A percentile compares a stretch with the other conserved stretches of the same genome.
Evolutionary conservation across 495 filamentous ascomycete genomes (phyloP).

Genomic region (Chaetomium cochliodes): DNA sequence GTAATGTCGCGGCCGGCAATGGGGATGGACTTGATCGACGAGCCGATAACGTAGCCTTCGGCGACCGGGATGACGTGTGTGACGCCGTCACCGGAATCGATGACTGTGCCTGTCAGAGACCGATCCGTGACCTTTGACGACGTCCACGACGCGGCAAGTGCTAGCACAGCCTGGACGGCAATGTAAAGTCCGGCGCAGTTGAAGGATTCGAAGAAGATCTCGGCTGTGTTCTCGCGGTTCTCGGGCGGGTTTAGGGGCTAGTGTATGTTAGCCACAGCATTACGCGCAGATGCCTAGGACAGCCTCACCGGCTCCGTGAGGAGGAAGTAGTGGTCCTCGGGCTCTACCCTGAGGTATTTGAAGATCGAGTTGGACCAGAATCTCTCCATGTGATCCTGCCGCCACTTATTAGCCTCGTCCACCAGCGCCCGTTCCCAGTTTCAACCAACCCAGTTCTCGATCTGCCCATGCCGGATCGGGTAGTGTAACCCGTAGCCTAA

Average conservation of each 20-base stretch:
- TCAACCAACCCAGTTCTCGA: slow-evolving; percentile 86
- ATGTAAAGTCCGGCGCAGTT: slow-evolving; percentile 99
- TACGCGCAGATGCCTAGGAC: too few species aligned
- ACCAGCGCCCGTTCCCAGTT: background rate
- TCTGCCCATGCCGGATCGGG: slow-evolving; percentile 94
- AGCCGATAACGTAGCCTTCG: slow-evolving; percentile 98
- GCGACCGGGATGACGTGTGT: slow-evolving; percentile 98
- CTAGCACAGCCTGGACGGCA: slow-evolving; percentile 94
- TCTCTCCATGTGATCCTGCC: slow-evolving; percentile 92
- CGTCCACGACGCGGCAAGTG: slow-evolving; percentile 96
- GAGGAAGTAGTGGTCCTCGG: slow-evolving; percentile 97
- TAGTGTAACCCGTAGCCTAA: slow-evolving; percentile 93
- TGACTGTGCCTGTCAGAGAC: slow-evolving; percentile 95
- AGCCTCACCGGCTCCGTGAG: slow-evolving; percentile 86
- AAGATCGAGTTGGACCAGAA: slow-evolving; percentile 99
- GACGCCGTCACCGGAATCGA: slow-evolving; percentile 96
- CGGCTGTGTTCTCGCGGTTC: slow-evolving; percentile 97
- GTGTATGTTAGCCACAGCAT: slow-evolving; percentile 24
- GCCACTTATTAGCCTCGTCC: slow-evolving; percentile 27
- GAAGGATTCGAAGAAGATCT: slow-evolving; percentile 99
- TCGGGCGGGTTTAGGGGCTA: slow-evolving; percentile 96
- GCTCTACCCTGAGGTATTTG: slow-evolving; percentile 96
- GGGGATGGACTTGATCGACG: slow-evolving; percentile 97
- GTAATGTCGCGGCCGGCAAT: slow-evolving; percentile 97
- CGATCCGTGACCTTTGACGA: slow-evolving; percentile 95